Evolutionary conservation across 2,329 filamentous ascomycete genomes (phyloP).

Genomic region (Fusarium sp.): DNA sequence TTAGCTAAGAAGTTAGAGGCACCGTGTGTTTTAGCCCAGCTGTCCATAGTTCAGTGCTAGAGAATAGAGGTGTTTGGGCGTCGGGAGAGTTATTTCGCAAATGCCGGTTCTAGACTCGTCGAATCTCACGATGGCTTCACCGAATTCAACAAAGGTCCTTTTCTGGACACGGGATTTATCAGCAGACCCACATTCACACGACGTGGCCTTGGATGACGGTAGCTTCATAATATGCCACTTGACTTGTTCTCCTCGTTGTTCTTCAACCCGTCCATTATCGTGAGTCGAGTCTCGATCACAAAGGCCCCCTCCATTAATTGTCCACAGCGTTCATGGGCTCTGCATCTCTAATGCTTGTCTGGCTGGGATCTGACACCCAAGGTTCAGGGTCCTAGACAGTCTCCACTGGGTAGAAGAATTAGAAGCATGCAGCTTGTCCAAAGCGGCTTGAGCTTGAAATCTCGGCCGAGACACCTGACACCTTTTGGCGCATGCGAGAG

Average conservation of each 20-base stretch:
- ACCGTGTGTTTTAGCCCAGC: constrained; percentile 26
- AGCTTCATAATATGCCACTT: constrained; percentile 10
- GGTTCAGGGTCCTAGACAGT: constrained; percentile 14
- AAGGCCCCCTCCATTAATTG: neutral
- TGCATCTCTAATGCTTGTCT: constrained; percentile 30
- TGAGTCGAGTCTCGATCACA: constrained; percentile 12
- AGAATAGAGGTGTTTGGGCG: constrained; percentile 28
- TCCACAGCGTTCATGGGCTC: constrained; percentile 1
- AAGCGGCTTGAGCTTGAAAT: constrained; percentile 37
- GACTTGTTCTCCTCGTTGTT: neutral
- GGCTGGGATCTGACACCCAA: constrained; percentile 4
- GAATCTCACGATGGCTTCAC: constrained; percentile 43
- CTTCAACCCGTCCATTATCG: neutral
- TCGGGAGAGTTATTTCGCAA: constrained; percentile 18
- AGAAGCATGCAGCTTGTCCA: constrained; percentile 40
- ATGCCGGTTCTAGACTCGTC: constrained; percentile 35
- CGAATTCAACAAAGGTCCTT: constrained; percentile 13
- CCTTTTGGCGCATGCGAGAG: constrained; percentile 19
- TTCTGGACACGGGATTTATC: constrained; percentile 25
- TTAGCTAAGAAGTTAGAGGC: constrained; percentile 30
- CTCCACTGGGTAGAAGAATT: constrained; percentile 24
- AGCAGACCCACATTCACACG: constrained; percentile 25
- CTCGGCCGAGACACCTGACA: constrained; percentile 45
- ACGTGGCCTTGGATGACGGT: constrained; percentile 1
- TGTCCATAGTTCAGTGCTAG: constrained; percentile 33